A percentile compares a stretch with the other conserved stretches of the same genome.
phyloP scores from a whole-genome alignment of 331 rosid species.

The Prunus yedoensis region DNA sequence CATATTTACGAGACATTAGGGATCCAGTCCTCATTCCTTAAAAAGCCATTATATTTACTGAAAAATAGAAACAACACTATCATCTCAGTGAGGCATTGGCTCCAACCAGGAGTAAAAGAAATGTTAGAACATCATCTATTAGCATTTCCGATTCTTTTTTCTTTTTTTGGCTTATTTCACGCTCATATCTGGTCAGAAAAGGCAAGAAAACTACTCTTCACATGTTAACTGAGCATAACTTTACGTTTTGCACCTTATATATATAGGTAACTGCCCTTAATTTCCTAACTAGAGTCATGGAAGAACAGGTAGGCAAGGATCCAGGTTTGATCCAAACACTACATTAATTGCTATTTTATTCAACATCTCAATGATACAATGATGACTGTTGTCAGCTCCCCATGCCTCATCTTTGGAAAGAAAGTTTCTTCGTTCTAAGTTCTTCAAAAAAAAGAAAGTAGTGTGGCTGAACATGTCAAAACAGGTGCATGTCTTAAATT shows the following conservation, averaged over 20 bases:
- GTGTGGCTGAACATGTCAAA: neutral
- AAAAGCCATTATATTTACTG: neutral
- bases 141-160: neutral
- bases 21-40: neutral
- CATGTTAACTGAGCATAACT: neutral
- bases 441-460: neutral
- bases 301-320: neutral
- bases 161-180: neutral
- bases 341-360: neutral
- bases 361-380: neutral
- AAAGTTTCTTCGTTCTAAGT: neutral
- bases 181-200: neutral
- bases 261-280: neutral
- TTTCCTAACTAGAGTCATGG: slow-evolving; percentile 1
- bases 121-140: neutral
- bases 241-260: neutral
- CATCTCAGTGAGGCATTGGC: neutral
- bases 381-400: neutral
- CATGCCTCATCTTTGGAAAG: neutral
- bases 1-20: neutral
- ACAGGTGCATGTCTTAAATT: neutral
- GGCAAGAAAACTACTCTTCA: neutral
- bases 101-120: neutral
- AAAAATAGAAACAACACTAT: neutral
- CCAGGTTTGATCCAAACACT: neutral